Evolutionary conservation across 2,329 filamentous ascomycete species (phyloP).

Genomic region (Pseudocercospora vitis): DNA sequence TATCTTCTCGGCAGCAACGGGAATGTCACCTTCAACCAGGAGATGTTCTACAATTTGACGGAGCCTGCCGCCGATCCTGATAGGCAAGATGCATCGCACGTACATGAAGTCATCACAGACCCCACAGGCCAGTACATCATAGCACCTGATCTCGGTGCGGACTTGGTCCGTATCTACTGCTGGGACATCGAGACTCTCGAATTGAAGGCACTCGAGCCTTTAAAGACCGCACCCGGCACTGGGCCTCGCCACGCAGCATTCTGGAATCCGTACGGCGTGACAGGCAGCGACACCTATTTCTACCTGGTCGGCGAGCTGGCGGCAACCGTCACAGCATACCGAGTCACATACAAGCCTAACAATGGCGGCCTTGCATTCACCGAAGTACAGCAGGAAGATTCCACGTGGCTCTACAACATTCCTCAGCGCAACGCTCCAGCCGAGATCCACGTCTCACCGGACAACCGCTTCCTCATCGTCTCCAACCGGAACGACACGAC

Average conservation of each 20-base stretch:
- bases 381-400: conserved; percentile 46
- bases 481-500: conserved; percentile 65
- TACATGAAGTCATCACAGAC: conserved; percentile 41
- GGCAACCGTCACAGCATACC: conserved; percentile 52
- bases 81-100: conserved; percentile 39
- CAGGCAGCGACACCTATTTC: conserved; percentile 34
- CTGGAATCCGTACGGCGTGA: conserved; percentile 35
- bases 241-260: conserved; percentile 42
- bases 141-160: conserved; percentile 41
- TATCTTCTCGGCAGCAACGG: conserved; percentile 53
- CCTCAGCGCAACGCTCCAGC: conserved; percentile 54
- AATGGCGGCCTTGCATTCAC: conserved; percentile 50
- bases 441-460: conserved; percentile 54
- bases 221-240: conserved; percentile 34
- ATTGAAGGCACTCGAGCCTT: conserved; percentile 30
- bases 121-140: conserved; percentile 42
- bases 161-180: conserved; percentile 39
- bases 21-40: conserved; percentile 42
- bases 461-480: conserved; percentile 62
- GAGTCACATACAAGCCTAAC: conserved; percentile 44
- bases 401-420: conserved; percentile 48
- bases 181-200: conserved; percentile 30
- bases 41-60: conserved; percentile 34
- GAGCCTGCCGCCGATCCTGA: conserved; percentile 33
- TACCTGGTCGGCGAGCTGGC: conserved; percentile 52